Conservation (phyloP, 768 basidiomycete species). For the Phanerochaete sordida region DNA sequence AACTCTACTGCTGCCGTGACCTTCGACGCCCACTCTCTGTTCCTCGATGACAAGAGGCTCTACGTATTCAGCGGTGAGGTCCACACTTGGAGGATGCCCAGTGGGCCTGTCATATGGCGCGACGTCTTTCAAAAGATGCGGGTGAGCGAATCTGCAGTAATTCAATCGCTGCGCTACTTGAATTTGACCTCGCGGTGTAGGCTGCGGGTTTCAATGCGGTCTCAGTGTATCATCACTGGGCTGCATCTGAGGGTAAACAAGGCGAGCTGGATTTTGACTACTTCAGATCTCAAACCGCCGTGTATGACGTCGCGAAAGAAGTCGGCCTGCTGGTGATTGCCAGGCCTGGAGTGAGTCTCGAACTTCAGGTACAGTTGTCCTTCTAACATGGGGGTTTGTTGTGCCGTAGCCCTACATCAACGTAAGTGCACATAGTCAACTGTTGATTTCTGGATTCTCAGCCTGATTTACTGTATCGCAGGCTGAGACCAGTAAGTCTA, state of each 20-base stretch:
- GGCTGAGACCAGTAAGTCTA: conserved; percentile 20
- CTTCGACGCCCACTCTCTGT: conserved; percentile 22
- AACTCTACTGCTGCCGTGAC: conserved; percentile 22
- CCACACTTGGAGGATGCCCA: conserved; percentile 22
- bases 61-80: conserved; percentile 22
- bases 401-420: conserved; percentile 22
- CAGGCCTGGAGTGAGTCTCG: conserved; percentile 16
- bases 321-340: conserved; percentile 21
- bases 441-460: neutral
- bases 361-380: neutral
- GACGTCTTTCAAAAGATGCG: conserved; percentile 25
- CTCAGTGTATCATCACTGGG: conserved; percentile 21
- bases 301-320: conserved; percentile 22
- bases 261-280: conserved; percentile 16
- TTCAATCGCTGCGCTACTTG: neutral
- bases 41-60: conserved; percentile 19
- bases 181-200: conserved; percentile 2
- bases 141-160: conserved; percentile 7
- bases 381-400: neutral
- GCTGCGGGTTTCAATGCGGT: conserved; percentile 23
- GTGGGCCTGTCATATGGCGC: conserved; percentile 16
- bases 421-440: conserved; percentile 6
- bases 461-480: neutral
- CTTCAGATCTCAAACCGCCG: conserved; percentile 14
- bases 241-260: conserved; percentile 16